phyloP scores from a whole-genome alignment of 495 filamentous ascomycete genomes.

The Penicillium manginii region DNA sequence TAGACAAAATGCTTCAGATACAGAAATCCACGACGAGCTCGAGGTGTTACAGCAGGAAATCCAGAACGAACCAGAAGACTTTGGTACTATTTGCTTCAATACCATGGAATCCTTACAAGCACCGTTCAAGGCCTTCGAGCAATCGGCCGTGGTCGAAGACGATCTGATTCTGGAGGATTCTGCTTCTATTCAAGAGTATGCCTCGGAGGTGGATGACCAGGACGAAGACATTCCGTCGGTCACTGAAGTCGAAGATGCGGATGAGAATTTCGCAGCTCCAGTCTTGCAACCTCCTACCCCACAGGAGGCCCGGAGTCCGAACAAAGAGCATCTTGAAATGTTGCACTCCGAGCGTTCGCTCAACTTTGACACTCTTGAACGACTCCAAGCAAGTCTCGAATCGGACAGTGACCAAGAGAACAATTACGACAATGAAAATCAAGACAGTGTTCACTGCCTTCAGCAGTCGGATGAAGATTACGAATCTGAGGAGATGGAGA shows the following conservation, averaged over 20 bases:
- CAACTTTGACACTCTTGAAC: background rate
- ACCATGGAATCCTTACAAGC: slow-evolving; percentile 27
- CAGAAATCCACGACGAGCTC: slow-evolving; percentile 16
- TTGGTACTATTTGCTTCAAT: slow-evolving; percentile 29
- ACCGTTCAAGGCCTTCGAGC: slow-evolving; percentile 10
- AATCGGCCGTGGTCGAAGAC: background rate
- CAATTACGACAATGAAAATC: background rate
- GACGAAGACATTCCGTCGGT: slow-evolving; percentile 1
- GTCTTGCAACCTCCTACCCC: background rate
- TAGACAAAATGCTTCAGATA: background rate
- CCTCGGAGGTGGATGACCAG: slow-evolving; percentile 5
- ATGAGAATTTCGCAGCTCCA: background rate
- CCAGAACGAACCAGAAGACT: slow-evolving; percentile 25
- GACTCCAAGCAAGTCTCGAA: background rate
- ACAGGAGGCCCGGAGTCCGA: background rate
- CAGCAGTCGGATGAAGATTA: background rate
- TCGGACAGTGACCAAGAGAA: background rate
- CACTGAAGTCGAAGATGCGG: background rate
- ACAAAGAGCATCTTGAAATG: background rate
- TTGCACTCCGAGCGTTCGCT: background rate
- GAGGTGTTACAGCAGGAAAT: slow-evolving; percentile 17
- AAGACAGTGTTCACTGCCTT: background rate
- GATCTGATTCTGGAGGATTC: slow-evolving; percentile 7
- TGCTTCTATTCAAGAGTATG: slow-evolving; percentile 6
- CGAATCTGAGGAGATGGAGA: slow-evolving; percentile 16